Evolutionary conservation across 306 rosid species (phyloP), one percentile per base, ranked within the genome.

Genomic region (Quercus cerris): DNA sequence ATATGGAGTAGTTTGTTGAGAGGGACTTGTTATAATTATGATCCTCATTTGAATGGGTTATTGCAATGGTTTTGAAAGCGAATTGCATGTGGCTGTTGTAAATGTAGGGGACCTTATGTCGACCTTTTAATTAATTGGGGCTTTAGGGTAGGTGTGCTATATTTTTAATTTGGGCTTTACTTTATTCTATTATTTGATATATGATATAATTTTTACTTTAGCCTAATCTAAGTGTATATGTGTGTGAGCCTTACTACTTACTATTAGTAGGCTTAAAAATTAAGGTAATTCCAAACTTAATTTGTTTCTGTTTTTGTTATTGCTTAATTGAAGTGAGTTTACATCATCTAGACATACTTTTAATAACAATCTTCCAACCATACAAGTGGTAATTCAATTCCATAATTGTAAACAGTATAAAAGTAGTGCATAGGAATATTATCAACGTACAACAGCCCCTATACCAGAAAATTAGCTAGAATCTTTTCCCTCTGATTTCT

Each of bases 81-180:
- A 90, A 77, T 71, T 84, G 86, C 94, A 91, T 82, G 91, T 91
- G 95, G 89, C 71, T 75, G 95, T 64, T 78, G 86, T 85, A 78
- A 90, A 85, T 89, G 85, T 72, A 67, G 83, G 87, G 89, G 93
- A 83, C 88, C 89, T 77, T 73, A 61, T 70, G 28, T 75, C 56
- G 57, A 76, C 82, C 75, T 74, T 69, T 73, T 83, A 38, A 38
- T 82, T 30, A 77, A 81, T 33, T 58, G 54, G 70, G 55, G 25
- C 71, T 13, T 76, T 59, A 67, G 74, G 70, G 35, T 70, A 75
- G 81, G 74, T 57, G n/a, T 73, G 56, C 54, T 83, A 35, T 4
- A 66, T 15, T 66, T 83, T 46, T 38, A 38, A 38, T 38, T 41
- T 74, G n/a, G 41, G 67, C 70, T 76, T 75, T 12, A 57, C 6